Base-by-base conservation (phyloP, 495 filamentous ascomycete genomes). In the Chaetomium tenue region DNA sequence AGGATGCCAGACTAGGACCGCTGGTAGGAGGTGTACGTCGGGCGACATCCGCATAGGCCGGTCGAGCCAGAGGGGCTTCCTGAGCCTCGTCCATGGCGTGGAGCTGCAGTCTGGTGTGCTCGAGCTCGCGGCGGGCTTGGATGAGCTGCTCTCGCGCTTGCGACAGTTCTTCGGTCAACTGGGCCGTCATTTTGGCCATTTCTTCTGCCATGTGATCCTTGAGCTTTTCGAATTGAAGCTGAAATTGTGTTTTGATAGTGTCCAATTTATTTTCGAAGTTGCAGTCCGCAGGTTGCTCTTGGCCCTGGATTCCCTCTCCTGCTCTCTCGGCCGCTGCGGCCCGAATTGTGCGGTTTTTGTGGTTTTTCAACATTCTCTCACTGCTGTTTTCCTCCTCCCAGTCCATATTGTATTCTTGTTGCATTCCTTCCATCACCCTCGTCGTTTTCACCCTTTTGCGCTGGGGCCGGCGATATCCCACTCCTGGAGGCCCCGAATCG, bases 351-450 rank as follows among this genome's bases (percentile, higher is more conserved):
- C 15, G 52, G 42, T 57, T 44, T 26, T 42, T 57, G 37, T 42
- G 7, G 37, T 57, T 57, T 42, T n/a, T 57, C 54, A 25, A 16
- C 9, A 42, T 16, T 57, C 54, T 42, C 15, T 57, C 54, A 40
- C 33, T 57, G n/a, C 54, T 23, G 11, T 42, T 42, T 42, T 57
- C 54, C 25, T 55, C 37, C 20, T 57, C 54, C 54, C 54, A 57
- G 22, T 57, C 20, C 54, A 57, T 57, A 57, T 57, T 11, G 39
- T 12, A 13, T 57, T 57, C 54, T 57, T 57, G 54, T 57, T 42
- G 37, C 54, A 57, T 25, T 26, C n/a, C 23, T n/a, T 40, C 54
- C 37, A 42, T 57, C 54, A 33, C 54, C 37, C 33, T 57, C 54
- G 9, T 57, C 3, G 54, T 57, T 44, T 42, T 57, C 54, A 42